These are phyloP conservation scores for Verruconis gallopava DNA, from an alignment of 2,329 filamentous ascomycete species.

Conservation along the genomic window DNA sequence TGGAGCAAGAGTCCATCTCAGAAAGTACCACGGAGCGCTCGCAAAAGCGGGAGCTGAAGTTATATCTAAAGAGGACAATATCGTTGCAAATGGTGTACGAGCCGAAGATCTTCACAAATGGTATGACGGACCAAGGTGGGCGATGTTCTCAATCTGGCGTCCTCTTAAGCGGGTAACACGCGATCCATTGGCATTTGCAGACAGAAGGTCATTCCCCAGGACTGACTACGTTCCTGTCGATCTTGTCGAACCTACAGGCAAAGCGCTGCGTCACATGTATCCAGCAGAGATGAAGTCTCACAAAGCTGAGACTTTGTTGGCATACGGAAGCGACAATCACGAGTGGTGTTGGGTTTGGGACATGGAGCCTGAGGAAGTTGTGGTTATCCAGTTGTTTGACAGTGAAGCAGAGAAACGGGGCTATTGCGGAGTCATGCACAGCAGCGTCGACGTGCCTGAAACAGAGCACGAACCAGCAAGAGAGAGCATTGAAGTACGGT, in stretches of 20 bases:
- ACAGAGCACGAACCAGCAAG: not conserved
- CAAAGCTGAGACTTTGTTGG: not conserved
- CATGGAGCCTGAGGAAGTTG: not conserved
- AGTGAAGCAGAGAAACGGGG: not conserved
- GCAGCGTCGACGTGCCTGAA: not conserved
- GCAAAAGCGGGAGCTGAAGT: not conserved
- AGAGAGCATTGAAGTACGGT: not conserved
- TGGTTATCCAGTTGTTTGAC: not conserved
- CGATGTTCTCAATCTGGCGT: slow-evolving; percentile 24
- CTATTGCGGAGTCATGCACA: not conserved
- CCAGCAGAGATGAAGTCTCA: not conserved
- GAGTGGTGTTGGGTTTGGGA: not conserved
- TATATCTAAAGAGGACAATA: not conserved
- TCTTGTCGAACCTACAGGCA: slow-evolving; percentile 34
- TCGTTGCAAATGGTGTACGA: not conserved
- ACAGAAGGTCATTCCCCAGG: slow-evolving; percentile 37
- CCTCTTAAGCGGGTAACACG: slow-evolving; percentile 38
- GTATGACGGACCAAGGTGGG: not conserved
- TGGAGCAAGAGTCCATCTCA: not conserved
- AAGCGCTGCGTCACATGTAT: not conserved
- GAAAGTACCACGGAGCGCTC: not conserved
- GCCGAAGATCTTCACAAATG: not conserved
- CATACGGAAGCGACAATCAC: not conserved
- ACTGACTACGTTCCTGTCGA: slow-evolving; percentile 36
- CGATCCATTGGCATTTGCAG: slow-evolving; percentile 42